Evolutionary conservation across 176 grass and related monocot genomes (phyloP).

Genomic region (Ampelocalamus luodianensis): DNA sequence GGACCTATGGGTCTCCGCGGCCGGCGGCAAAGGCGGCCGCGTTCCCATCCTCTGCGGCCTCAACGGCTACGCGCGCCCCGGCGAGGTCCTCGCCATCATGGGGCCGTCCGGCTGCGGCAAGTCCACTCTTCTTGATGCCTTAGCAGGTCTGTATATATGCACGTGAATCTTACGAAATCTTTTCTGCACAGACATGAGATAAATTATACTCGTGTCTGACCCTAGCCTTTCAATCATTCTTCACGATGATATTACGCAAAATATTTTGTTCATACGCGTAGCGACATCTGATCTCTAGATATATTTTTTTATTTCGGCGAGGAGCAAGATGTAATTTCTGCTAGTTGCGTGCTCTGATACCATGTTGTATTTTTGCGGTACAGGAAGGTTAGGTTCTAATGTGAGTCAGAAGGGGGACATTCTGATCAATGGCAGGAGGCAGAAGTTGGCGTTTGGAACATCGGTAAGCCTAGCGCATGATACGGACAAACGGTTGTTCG

Average conservation of each 20-base stretch:
- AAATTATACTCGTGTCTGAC: neutral
- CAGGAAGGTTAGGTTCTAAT: conserved; percentile 71
- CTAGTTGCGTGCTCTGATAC: neutral
- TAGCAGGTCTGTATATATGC: conserved; percentile 58
- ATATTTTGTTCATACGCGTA: neutral
- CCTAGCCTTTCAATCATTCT: neutral
- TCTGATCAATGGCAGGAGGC: conserved; percentile 71
- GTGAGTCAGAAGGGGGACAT: conserved; percentile 80
- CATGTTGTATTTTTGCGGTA: neutral
- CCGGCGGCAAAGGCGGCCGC: conserved; percentile 46
- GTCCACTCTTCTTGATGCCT: conserved; percentile 88
- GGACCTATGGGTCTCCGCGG: conserved; percentile 77
- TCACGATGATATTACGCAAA: neutral
- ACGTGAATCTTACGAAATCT: neutral
- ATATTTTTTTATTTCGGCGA: neutral
- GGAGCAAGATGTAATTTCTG: neutral
- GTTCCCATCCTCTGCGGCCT: conserved; percentile 68
- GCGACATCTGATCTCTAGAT: neutral
- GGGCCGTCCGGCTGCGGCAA: conserved; percentile 96
- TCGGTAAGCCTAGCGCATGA: conserved; percentile 54
- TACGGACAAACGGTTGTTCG: neutral
- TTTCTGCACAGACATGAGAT: neutral
- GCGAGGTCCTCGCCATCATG: conserved; percentile 92
- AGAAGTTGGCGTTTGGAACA: conserved; percentile 72
- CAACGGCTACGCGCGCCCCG: conserved; percentile 70